phyloP scores from a whole-genome alignment of 2,329 filamentous ascomycete species.

The Ceratocystis eucalypticola region DNA sequence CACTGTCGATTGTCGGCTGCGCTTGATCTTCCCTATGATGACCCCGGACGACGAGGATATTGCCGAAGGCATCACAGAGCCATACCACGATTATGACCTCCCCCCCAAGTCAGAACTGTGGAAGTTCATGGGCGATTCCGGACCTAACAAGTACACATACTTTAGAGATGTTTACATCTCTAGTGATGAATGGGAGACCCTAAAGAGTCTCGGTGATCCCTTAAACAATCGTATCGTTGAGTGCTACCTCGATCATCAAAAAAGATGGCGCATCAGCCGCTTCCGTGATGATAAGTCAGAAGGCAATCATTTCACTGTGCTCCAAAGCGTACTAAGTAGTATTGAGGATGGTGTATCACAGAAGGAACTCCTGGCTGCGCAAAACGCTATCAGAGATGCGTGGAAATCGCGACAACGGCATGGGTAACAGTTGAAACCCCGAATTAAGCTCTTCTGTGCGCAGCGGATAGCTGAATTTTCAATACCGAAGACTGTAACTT shows the following conservation, averaged over 20 bases:
- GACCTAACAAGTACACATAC: conserved; percentile 42
- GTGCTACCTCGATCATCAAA: conserved; percentile 64
- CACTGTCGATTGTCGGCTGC: conserved; percentile 80
- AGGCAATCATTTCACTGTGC: conserved; percentile 75
- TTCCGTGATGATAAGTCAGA: conserved; percentile 88
- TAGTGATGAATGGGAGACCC: conserved; percentile 64
- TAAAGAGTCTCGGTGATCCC: conserved; percentile 61
- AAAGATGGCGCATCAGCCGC: conserved; percentile 72
- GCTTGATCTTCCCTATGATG: conserved; percentile 59
- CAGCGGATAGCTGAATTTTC: conserved; percentile 33
- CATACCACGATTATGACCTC: conserved; percentile 66
- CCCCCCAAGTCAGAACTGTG: conserved; percentile 61
- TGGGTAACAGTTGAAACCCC: no score
- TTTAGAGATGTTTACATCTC: conserved; percentile 59
- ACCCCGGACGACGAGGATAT: conserved; percentile 55
- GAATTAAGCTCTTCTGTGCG: conserved; percentile 12
- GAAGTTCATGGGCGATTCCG: conserved; percentile 42
- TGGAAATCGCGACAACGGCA: conserved; percentile 45
- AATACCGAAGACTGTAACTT: conserved; percentile 2
- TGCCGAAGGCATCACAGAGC: conserved; percentile 48
- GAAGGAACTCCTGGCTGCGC: conserved; percentile 59
- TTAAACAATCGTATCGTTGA: conserved; percentile 84
- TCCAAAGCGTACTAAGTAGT: conserved; percentile 75
- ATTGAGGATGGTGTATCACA: conserved; percentile 77
- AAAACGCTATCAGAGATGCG: conserved; percentile 57